Evolutionary conservation across 2,329 filamentous ascomycete genomes (phyloP).

Genomic region (Pseudocercospora fijiensis): DNA sequence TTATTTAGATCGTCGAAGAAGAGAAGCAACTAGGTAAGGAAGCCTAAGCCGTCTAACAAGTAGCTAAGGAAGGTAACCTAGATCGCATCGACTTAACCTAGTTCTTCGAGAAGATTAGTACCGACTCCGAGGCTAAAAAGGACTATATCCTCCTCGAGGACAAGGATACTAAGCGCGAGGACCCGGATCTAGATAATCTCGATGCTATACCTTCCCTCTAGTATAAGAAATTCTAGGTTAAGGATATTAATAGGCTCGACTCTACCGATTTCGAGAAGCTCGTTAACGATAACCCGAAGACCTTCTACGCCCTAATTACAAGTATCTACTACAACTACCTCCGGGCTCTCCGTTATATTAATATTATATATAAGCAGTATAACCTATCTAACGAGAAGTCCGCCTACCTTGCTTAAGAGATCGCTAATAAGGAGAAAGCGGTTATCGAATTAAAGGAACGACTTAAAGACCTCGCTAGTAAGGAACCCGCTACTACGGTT

Average conservation of each 20-base stretch:
- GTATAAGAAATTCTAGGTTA: background rate
- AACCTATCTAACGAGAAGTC: background rate
- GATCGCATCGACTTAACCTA: background rate
- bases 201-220: background rate
- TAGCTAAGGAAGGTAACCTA: background rate
- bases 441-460: background rate
- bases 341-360: background rate
- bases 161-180: background rate
- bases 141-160: background rate
- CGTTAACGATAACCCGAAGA: background rate
- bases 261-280: background rate
- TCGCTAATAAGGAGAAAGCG: background rate
- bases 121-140: background rate
- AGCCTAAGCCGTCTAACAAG: background rate
- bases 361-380: background rate
- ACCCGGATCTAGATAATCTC: background rate
- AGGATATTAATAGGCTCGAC: background rate
- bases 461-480: background rate
- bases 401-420: background rate
- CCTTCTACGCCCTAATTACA: background rate
- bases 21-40: background rate
- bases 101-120: background rate
- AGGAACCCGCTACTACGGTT: background rate
- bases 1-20: background rate
- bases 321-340: background rate